Base-by-base conservation (phyloP, 164 flowering plant genomes). In the Annona squamosa region DNA sequence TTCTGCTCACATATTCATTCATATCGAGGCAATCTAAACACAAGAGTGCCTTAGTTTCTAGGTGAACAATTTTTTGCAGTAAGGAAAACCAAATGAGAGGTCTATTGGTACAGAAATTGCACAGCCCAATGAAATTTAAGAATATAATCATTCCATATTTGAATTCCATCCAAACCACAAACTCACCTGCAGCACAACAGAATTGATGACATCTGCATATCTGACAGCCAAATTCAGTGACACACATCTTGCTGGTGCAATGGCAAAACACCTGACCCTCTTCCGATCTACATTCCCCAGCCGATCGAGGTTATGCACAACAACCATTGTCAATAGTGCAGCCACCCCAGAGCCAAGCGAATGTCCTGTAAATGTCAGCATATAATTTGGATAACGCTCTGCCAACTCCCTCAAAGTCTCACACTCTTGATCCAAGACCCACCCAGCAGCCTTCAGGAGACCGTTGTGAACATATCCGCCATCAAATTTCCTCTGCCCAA, bases 381-480 rank as follows among this genome's bases (percentile, higher is more conserved):
- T 89, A 78, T 95, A 93, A 67, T 74, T 79, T 17, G 85, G 87
- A 86, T 89, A 65, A 74, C 77, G 85, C 84, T 81, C 86, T 56
- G 86, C 79, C 77, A 91, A 77, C 48, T 86, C 89, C 83, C 79
- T 85, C 76, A 93, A 72, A 68, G 82, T 52, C 1, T 85, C 93
- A 79, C 82, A 81, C 68, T 93, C 99, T 17, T 82, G 84, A 70
- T 91, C 89, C 73, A 90, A 82, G 73, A 91, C 90, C 85, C 89
- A 88, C 3, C 72, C 84, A 61, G 97, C 97, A 45, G 99, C 93
- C 83, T 91, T 95, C 85, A 93, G 73, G 12, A 95, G 83, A 57
- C 99, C 99, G 76, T 95, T 91, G 67, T 95, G 99, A 48, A 93
- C 99, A 82, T 90, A 95, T 41, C 99, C 99, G 10, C 97, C 97